Evolutionary conservation across 371 early-diverging fungal species (phyloP).

Genomic region (Funneliformis caledonium): DNA sequence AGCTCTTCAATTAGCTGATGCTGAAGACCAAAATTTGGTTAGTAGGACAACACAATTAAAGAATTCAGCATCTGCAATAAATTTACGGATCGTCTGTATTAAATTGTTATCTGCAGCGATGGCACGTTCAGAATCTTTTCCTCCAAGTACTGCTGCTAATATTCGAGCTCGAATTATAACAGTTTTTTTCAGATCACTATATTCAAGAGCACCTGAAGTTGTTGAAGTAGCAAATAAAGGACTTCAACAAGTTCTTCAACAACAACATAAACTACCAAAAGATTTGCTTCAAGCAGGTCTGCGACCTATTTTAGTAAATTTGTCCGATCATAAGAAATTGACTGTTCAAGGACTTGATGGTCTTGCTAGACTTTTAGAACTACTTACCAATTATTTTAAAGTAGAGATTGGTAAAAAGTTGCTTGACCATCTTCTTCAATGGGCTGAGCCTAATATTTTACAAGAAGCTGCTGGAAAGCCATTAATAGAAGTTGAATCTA

Average conservation of each 20-base stretch:
- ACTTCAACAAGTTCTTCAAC: slow-evolving; percentile 84
- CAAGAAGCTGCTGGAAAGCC: slow-evolving; percentile 82
- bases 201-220: slow-evolving; percentile 89
- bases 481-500: slow-evolving; percentile 86
- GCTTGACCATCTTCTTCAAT: slow-evolving; percentile 91
- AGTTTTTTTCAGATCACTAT: slow-evolving; percentile 97
- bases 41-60: slow-evolving; percentile 84
- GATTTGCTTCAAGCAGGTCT: slow-evolving; percentile 96
- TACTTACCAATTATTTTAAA: slow-evolving; percentile 97
- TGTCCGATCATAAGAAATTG: slow-evolving; percentile 91
- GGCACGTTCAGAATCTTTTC: slow-evolving; percentile 79
- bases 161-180: slow-evolving; percentile 90
- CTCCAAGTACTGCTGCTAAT: slow-evolving; percentile 68
- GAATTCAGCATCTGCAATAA: slow-evolving; percentile 79
- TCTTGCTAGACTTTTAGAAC: slow-evolving; percentile 88
- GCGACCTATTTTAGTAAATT: slow-evolving; percentile 91
- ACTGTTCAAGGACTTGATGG: slow-evolving; percentile 94
- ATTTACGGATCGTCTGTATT: slow-evolving; percentile 93
- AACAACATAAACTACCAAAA: slow-evolving; percentile 91
- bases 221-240: slow-evolving; percentile 95
- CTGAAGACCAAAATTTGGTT: slow-evolving; percentile 89
- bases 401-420: slow-evolving; percentile 97
- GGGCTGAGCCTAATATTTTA: slow-evolving; percentile 87
- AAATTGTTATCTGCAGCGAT: slow-evolving; percentile 93
- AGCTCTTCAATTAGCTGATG: slow-evolving; percentile 93